phyloP scores from a whole-genome alignment of 1,139 yeast species.

The Hyphopichia burtonii region DNA sequence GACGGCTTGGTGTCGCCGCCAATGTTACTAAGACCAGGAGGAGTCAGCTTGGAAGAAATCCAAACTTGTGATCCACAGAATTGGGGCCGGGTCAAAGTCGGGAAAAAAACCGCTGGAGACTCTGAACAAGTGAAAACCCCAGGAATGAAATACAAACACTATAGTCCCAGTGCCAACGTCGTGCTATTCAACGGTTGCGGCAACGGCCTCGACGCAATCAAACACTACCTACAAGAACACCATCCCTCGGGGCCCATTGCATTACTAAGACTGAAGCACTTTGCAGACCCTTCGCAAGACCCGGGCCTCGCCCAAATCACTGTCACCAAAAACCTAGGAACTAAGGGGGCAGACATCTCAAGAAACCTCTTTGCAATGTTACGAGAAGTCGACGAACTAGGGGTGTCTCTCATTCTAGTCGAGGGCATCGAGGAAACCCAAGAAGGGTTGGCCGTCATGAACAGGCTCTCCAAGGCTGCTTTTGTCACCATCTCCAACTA shows the following conservation, averaged over 20 bases:
- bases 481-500: constrained; percentile 41
- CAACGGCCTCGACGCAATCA: constrained; percentile 37
- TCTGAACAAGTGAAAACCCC: constrained; percentile 85
- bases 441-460: constrained; percentile 94
- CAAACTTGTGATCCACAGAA: constrained; percentile 54
- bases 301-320: constrained; percentile 14
- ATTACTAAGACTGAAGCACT: constrained; percentile 41
- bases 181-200: constrained; percentile 58
- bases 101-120: constrained; percentile 62
- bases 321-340: constrained; percentile 53
- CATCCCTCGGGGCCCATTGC: constrained; percentile 37
- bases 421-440: constrained; percentile 69
- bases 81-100: constrained; percentile 67
- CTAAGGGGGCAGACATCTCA: constrained; percentile 62
- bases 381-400: constrained; percentile 68
- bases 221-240: constrained; percentile 21
- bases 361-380: constrained; percentile 68
- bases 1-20: constrained; percentile 89
- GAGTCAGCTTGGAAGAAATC: constrained; percentile 78
- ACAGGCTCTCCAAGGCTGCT: constrained; percentile 86
- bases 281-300: constrained; percentile 24
- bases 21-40: constrained; percentile 89
- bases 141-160: constrained; percentile 96
- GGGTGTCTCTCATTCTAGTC: constrained; percentile 65
- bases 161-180: constrained; percentile 87